Conservation (phyloP, 148 eudicot genomes). For the Rhododendron ferrugineum region DNA sequence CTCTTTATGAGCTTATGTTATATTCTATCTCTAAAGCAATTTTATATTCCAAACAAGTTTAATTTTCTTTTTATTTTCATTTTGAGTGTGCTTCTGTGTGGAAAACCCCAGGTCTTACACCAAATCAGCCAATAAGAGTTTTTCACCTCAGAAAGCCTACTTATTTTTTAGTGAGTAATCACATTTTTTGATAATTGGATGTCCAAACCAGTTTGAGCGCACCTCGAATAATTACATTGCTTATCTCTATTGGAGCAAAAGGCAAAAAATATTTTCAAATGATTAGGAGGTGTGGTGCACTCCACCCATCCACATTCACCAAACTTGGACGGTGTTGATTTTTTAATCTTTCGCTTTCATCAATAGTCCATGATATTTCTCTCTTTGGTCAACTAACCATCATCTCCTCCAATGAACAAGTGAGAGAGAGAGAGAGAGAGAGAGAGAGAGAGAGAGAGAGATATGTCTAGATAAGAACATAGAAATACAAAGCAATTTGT, state of each 20-base stretch:
- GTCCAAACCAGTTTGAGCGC: no score
- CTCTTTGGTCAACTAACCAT: conserved; percentile 14
- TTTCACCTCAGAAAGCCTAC: background rate
- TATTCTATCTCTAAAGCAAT: background rate
- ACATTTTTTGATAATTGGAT: background rate
- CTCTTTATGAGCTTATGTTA: background rate
- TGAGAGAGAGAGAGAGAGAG: background rate
- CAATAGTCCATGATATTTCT: background rate
- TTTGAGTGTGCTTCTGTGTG: background rate
- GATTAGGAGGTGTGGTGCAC: conserved; percentile 3
- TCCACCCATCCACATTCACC: background rate
- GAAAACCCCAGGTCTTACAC: background rate
- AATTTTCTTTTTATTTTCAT: background rate
- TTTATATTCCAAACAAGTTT: background rate
- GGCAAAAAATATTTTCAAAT: background rate
- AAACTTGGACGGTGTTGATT: background rate
- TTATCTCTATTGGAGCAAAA: background rate
- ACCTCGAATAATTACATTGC: background rate
- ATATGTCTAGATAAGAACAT: background rate
- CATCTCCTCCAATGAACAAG: background rate
- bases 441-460: background rate
- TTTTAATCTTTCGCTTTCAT: background rate
- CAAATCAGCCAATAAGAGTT: background rate
- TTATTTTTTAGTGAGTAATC: background rate
- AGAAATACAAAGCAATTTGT: background rate